Percentiles rank a stretch among this genome's conserved stretches.
phyloP scores from a whole-genome alignment of 2,329 filamentous ascomycete species.

The Aureobasidium leucospermi region DNA sequence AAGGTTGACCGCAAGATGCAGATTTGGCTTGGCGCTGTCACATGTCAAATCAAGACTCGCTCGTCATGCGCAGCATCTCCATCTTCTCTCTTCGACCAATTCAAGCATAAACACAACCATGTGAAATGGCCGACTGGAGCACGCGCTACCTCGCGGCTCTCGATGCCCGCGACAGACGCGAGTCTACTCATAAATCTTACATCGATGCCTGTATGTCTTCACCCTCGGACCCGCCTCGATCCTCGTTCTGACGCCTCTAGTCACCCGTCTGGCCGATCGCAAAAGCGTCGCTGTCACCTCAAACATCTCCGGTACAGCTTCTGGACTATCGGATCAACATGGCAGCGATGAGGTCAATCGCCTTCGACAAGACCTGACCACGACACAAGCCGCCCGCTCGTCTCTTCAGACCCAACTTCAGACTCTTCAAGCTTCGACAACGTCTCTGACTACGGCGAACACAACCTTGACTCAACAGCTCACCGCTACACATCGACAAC shows the following conservation, averaged over 20 bases:
- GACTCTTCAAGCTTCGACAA: slow-evolving; percentile 33
- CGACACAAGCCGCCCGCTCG: slow-evolving; percentile 15
- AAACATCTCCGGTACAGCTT: slow-evolving; percentile 16
- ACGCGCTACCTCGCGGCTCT: slow-evolving; percentile 74
- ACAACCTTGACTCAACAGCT: slow-evolving; percentile 65
- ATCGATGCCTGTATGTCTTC: slow-evolving; percentile 66
- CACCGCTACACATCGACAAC: slow-evolving; percentile 60
- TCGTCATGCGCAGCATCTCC: neutral
- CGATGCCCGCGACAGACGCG: slow-evolving; percentile 61
- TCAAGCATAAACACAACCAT: neutral
- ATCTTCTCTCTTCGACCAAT: neutral
- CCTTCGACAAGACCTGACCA: slow-evolving; percentile 50
- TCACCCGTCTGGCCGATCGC: slow-evolving; percentile 42
- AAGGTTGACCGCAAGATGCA: neutral
- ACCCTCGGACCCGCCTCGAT: slow-evolving; percentile 17
- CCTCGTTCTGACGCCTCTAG: slow-evolving; percentile 22
- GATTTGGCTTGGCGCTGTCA: slow-evolving; percentile 1
- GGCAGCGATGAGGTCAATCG: slow-evolving; percentile 23
- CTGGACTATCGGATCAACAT: slow-evolving; percentile 12
- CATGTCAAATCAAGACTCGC: neutral
- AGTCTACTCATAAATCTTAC: slow-evolving; percentile 58
- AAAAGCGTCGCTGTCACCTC: slow-evolving; percentile 24
- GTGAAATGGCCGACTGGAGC: slow-evolving; percentile 61
- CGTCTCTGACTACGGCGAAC: slow-evolving; percentile 57
- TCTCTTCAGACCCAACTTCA: slow-evolving; percentile 30